A percentile compares a stretch with the other conserved stretches of the same genome.
Conservation (phyloP, 129 eudicot species). For the Arctium lappa region DNA sequence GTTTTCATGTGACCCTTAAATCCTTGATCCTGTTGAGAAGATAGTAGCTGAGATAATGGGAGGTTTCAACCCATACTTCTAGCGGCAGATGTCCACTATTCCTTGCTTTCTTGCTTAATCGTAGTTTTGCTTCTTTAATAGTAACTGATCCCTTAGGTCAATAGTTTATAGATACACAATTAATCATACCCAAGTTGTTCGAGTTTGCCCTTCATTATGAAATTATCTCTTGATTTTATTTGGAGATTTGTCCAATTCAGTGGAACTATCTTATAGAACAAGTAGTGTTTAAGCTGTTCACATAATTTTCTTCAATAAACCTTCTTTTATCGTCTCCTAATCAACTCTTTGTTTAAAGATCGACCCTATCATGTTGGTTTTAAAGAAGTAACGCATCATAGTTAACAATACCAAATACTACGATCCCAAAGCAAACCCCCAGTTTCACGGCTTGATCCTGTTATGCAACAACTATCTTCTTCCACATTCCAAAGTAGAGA, state of each 20-base stretch:
- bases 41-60: no score
- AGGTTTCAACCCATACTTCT: neutral
- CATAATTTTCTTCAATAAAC: neutral
- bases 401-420: neutral
- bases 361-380: neutral
- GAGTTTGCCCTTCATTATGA: neutral
- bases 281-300: neutral
- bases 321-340: neutral
- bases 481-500: neutral
- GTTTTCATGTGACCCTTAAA: no score
- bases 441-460: neutral
- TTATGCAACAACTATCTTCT: neutral
- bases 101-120: neutral
- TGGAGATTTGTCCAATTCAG: neutral
- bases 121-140: neutral
- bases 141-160: neutral
- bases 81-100: neutral
- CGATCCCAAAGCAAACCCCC: neutral
- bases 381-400: neutral
- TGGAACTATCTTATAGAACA: neutral
- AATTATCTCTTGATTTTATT: neutral
- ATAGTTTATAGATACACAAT: neutral
- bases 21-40: no score
- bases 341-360: neutral
- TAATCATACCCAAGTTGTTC: neutral